Evolutionary conservation across 2,329 filamentous ascomycete species (phyloP), one percentile per base, ranked within the genome.

Genomic region (Claviceps capensis): DNA sequence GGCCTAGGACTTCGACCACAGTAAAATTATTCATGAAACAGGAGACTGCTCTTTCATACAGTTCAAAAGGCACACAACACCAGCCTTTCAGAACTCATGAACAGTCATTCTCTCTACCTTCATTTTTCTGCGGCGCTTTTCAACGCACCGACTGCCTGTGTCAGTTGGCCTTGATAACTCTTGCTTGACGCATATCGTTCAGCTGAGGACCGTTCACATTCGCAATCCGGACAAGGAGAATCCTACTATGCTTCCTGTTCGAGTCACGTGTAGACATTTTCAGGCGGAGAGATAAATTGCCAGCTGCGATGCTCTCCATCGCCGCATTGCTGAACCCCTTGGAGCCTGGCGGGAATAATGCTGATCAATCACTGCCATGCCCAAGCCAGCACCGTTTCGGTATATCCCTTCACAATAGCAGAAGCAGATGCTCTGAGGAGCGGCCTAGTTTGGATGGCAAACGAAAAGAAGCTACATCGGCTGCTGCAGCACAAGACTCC

Each of bases 401-500:
- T 8, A 11, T 1, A 16, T 30, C 42, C 14, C 11, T 22, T 23
- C 5, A 23, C 16, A 14, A 22, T 22, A 23, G 34, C 9, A 36
- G 4, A 40, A 7, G 30, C 16, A 37, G 22, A 16, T 9, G 26
- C 9, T 38, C 34, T 16, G 22, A n/a, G 14, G 30, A 26, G 19
- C 14, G n/a, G 41, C 22, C 42, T 38, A 26, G 9, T 36, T 9
- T 26, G 41, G 17, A 37, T n/a, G 16, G 3, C 19, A 26, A 38
- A 40, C 30, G 34, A 9, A 45, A 22, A 45, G 16, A 19, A 13
- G 5, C 14, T 17, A 11, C 9, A 34, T 50, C 47, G 13, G 19
- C 50, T 2, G 5, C 9, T 0, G 26, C 48, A 17, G 36, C 23
- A 2, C 30, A 26, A 44, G 38, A 40, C 16, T 16, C 43, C 78